Evolutionary conservation across 2,329 filamentous ascomycete species (phyloP).

Genomic region (Colletotrichum trifolii): DNA sequence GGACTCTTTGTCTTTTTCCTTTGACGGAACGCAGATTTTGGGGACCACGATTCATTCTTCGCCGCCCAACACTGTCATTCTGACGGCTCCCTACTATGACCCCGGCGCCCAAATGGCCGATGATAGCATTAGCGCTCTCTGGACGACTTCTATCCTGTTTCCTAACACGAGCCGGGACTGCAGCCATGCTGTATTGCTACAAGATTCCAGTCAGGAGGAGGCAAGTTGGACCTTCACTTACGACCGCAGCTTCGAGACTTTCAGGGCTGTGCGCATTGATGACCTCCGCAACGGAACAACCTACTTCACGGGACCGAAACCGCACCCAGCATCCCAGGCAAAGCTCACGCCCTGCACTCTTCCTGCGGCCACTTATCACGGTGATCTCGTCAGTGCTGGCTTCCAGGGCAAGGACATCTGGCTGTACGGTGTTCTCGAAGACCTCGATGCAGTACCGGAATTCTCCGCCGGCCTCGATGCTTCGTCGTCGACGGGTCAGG

Average conservation of each 20-base stretch:
- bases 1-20: conserved; percentile 79
- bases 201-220: conserved; percentile 70
- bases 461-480: conserved; percentile 44
- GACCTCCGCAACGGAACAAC: conserved; percentile 81
- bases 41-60: conserved; percentile 76
- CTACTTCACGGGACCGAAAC: conserved; percentile 79
- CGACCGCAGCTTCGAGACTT: conserved; percentile 80
- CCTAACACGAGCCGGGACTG: conserved; percentile 84
- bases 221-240: conserved; percentile 83
- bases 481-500: conserved; percentile 39
- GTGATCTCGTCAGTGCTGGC: conserved; percentile 78
- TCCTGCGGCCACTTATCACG: conserved; percentile 74
- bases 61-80: conserved; percentile 77
- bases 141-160: conserved; percentile 88
- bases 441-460: conserved; percentile 72
- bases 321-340: conserved; percentile 61
- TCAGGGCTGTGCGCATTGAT: conserved; percentile 80
- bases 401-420: conserved; percentile 80
- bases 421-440: conserved; percentile 82
- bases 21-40: conserved; percentile 80
- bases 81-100: conserved; percentile 84
- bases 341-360: conserved; percentile 75
- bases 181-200: conserved; percentile 79
- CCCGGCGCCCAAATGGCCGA: conserved; percentile 74
- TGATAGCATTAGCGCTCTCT: conserved; percentile 78